Base-by-base conservation (phyloP, 2,329 filamentous ascomycete species). In the Mycosphaerella sp. region DNA sequence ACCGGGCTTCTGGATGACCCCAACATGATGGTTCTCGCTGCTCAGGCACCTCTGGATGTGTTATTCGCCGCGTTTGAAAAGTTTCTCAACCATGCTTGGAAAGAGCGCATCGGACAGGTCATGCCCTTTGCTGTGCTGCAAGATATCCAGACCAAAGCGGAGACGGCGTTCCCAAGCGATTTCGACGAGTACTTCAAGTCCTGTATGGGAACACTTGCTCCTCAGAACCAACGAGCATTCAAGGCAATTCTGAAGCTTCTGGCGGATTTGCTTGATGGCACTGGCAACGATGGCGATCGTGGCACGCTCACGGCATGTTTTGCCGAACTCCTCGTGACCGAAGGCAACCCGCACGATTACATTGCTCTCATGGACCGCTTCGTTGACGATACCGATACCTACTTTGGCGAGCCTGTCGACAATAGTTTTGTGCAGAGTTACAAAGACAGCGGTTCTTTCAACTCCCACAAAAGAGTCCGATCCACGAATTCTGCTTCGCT, bases 11-110 rank as follows among this genome's bases (percentile, higher is more conserved):
- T 95, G 14, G 90, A 95, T 68, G 86, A 86, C 59, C 88, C 90
- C 0, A 85, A 82, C 49, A 89, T 89, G 64, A 79, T 87, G 59
- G 86, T 95, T 50, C 76, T 84, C 8, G 83, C 87, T 1, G 80
- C 83, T 0, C 89, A 95, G 55, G 79, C 88, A 7, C 80, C 84
- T 2, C 83, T 92, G 7, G 90, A 96, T 65, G 84, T 92, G 17
- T 79, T 97, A 4, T 95, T 96, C 66, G 86, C 87, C 26, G 87
- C 91, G 0, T 97, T 96, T 68, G 91, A 96, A 69, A 96, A 95
- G 58, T 97, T 96, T 63, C 75, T 96, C 56, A 84, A 83, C 55
- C 85, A 90, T 59, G 90, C 88, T 10, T 97, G 92, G 92, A 84
- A 81, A 55, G 87, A 92, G 60, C 85, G 89, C 63, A 90, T 96